phyloP scores from a whole-genome alignment of 495 filamentous ascomycete species.

The Penicillium simplicissimum region DNA sequence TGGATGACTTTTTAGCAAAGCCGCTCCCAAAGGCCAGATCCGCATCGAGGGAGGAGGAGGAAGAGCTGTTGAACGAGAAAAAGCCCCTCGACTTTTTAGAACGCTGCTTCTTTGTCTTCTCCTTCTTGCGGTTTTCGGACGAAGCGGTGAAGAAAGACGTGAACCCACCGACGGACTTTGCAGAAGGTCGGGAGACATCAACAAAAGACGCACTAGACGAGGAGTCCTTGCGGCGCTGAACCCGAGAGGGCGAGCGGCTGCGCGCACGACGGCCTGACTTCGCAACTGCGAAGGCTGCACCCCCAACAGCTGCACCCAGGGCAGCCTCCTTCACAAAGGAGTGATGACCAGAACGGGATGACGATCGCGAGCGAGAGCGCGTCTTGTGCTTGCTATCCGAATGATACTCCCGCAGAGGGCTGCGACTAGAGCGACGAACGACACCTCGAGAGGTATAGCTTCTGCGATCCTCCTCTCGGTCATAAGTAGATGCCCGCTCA shows the following conservation, averaged over 20 bases:
- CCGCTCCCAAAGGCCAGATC: constrained; percentile 53
- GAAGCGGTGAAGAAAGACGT: constrained; percentile 52
- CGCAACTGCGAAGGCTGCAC: constrained; percentile 36
- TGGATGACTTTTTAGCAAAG: constrained; percentile 36
- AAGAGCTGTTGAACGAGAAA: constrained; percentile 61
- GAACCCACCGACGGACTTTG: constrained; percentile 35
- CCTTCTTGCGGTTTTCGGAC: constrained; percentile 46
- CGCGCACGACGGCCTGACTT: constrained; percentile 34
- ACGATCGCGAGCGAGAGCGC: constrained; percentile 50
- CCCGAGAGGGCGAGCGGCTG: constrained; percentile 34
- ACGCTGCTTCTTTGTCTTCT: constrained; percentile 23
- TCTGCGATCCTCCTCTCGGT: constrained; percentile 41
- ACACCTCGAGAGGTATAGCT: constrained; percentile 50
- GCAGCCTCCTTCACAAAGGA: constrained; percentile 44
- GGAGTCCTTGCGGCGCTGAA: constrained; percentile 36
- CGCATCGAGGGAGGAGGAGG: constrained; percentile 58
- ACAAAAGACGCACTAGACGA: constrained; percentile 38
- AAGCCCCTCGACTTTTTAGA: constrained; percentile 52
- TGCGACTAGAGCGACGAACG: constrained; percentile 35
- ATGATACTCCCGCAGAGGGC: constrained; percentile 34
- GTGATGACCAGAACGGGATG: constrained; percentile 40
- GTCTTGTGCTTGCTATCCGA: constrained; percentile 30
- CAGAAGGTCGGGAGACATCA: constrained; percentile 32
- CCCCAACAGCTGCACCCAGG: constrained; percentile 50
- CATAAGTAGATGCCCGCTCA: constrained; percentile 35